phyloP scores from a whole-genome alignment of 1,139 yeast genomes.

The Saccharomyces hybrid region DNA sequence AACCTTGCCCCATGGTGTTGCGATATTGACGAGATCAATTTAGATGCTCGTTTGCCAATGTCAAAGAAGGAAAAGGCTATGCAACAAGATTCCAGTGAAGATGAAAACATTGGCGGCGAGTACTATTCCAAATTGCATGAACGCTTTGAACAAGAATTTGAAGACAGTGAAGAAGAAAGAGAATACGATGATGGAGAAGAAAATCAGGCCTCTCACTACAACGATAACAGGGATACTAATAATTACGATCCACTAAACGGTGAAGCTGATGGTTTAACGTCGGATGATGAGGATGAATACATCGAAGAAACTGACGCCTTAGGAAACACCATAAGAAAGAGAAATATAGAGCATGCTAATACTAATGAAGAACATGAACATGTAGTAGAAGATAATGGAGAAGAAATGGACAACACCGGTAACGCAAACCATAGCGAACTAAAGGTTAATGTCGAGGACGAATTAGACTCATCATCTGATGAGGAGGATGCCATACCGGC shows the following conservation, averaged over 20 bases:
- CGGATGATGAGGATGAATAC: conserved; percentile 17
- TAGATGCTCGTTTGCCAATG: conserved; percentile 74
- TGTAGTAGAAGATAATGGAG: conserved; percentile 2
- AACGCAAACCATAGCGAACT: conserved; percentile 13
- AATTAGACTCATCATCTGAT: conserved; percentile 4
- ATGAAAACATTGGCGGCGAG: conserved; percentile 28
- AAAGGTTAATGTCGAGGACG: conserved; percentile 5
- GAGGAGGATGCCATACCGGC: conserved; percentile 10
- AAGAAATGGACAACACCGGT: conserved; percentile 8
- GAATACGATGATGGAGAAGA: conserved; percentile 9
- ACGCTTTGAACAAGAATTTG: conserved; percentile 29
- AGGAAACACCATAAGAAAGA: conserved; percentile 25
- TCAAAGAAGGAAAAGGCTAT: conserved; percentile 44
- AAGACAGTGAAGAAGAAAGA: conserved; percentile 29
- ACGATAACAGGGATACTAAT: conserved; percentile 12
- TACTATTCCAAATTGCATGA: conserved; percentile 28
- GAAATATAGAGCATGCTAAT: conserved; percentile 8
- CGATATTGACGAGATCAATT: conserved; percentile 59
- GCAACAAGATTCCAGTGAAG: conserved; percentile 27
- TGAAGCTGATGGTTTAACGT: conserved; percentile 15
- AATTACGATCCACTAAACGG: conserved; percentile 29
- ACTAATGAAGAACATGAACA: conserved; percentile 8
- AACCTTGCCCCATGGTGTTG: conserved; percentile 67
- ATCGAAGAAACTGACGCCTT: conserved; percentile 26
- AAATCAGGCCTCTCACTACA: conserved; percentile 6